Conservation (phyloP, 345 rosid genomes). For the Gossypium turneri region DNA sequence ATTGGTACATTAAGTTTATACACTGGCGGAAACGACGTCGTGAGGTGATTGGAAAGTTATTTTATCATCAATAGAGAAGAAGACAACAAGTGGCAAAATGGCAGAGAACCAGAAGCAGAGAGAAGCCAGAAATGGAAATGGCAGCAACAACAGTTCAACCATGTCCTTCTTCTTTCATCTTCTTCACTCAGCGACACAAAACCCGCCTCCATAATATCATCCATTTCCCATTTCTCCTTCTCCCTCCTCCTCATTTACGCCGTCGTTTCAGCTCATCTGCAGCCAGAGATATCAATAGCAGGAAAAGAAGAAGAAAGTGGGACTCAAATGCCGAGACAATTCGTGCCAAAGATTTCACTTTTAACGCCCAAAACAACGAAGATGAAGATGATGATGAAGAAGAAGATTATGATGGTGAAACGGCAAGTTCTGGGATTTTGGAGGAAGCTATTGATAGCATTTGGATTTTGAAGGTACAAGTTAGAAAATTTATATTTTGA, state of each 20-base stretch:
- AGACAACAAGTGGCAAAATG: slow-evolving; percentile 38
- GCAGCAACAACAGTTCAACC: slow-evolving; percentile 8
- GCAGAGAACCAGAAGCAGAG: slow-evolving; percentile 10
- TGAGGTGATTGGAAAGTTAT: neutral
- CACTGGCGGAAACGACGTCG: neutral
- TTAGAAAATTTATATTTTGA: neutral
- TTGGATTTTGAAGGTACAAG: slow-evolving; percentile 44
- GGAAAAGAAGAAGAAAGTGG: slow-evolving; percentile 20
- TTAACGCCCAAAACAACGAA: slow-evolving; percentile 8
- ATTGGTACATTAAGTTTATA: too few relatives aligned
- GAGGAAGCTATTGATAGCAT: slow-evolving; percentile 37
- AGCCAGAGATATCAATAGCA: neutral
- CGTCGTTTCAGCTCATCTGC: neutral
- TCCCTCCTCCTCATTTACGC: neutral
- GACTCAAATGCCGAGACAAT: slow-evolving; percentile 28
- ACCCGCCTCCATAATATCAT: neutral
- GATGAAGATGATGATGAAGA: slow-evolving; percentile 10
- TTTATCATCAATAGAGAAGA: slow-evolving; percentile 21
- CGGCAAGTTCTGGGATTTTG: slow-evolving; percentile 19
- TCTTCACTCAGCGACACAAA: neutral
- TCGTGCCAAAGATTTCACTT: slow-evolving; percentile 20
- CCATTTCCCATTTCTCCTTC: neutral
- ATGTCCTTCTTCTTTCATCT: slow-evolving; percentile 6
- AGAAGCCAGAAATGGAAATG: slow-evolving; percentile 15
- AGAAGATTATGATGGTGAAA: neutral